These are phyloP conservation scores for Clonostachys rhizophaga DNA, from an alignment of 2,329 filamentous ascomycete species.

Conservation along the genomic window DNA sequence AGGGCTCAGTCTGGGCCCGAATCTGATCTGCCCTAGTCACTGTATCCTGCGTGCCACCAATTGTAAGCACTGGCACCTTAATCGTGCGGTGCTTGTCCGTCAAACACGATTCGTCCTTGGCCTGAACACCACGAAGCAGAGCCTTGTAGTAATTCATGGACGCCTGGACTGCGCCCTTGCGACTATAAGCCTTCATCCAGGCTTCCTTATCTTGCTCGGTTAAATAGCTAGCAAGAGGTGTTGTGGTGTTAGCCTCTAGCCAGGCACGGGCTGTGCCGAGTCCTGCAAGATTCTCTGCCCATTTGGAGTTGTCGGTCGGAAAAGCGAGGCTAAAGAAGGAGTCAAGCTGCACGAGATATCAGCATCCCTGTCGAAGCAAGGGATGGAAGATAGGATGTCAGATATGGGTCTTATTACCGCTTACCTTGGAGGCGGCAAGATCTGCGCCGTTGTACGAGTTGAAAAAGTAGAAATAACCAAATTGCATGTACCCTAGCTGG, in stretches of 20 bases:
- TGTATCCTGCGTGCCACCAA: conserved; percentile 7
- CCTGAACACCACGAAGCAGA: conserved; percentile 9
- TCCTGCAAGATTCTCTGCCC: conserved; percentile 5
- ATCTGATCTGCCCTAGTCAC: conserved; percentile 7
- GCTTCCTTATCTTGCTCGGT: conserved; percentile 5
- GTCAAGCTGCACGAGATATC: conserved; percentile 5
- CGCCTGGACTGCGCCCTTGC: conserved; percentile 1
- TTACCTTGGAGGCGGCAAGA: background rate
- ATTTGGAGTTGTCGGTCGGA: conserved; percentile 2
- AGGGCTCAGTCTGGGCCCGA: conserved; percentile 2
- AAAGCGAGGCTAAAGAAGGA: conserved; percentile 10
- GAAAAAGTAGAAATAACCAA: background rate
- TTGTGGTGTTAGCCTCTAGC: conserved; percentile 4
- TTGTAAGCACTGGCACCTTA: conserved; percentile 7
- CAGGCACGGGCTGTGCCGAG: conserved; percentile 7
- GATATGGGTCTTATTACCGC: background rate
- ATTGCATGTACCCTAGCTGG: background rate
- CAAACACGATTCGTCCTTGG: conserved; percentile 6
- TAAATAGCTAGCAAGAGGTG: conserved; percentile 4
- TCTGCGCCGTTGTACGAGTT: background rate
- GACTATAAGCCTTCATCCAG: conserved; percentile 4
- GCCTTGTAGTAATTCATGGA: conserved; percentile 11
- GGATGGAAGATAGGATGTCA: background rate
- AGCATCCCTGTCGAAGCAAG: too few relatives aligned
- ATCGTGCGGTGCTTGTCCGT: conserved; percentile 8